Conservation (phyloP, 2,329 filamentous ascomycete genomes). For the Neurospora sp. region DNA sequence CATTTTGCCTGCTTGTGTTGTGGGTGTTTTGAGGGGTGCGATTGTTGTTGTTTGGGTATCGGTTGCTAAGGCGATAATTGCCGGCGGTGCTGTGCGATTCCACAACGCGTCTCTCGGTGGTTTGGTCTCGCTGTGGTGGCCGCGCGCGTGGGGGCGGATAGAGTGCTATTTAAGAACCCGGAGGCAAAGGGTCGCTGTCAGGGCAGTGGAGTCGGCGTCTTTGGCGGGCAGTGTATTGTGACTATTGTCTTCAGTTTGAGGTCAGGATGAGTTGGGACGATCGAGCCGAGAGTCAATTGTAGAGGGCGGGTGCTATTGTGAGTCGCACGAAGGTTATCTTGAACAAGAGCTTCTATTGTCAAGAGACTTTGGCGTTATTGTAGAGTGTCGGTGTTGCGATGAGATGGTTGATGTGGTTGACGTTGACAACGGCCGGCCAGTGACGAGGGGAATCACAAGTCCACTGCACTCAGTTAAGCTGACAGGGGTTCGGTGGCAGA, state of each 20-base stretch:
- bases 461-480: background rate
- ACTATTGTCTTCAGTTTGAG: background rate
- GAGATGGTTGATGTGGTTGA: background rate
- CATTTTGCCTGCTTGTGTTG: slow-evolving; percentile 11
- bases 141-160: background rate
- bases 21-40: background rate
- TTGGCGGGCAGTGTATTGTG: background rate
- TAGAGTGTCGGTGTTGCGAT: background rate
- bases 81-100: background rate
- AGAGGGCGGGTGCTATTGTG: background rate
- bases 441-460: background rate
- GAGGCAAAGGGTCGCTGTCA: background rate
- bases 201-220: background rate
- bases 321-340: background rate
- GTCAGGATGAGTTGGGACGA: background rate
- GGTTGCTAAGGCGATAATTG: background rate
- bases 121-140: background rate
- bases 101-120: background rate
- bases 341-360: background rate
- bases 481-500: background rate
- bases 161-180: background rate
- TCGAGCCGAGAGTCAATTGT: background rate
- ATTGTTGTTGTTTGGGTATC: background rate
- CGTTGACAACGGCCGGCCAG: background rate
- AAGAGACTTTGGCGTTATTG: background rate